Conservation (phyloP, 1,139 yeast species). For the Lodderomyces pseudojiufengensis region DNA sequence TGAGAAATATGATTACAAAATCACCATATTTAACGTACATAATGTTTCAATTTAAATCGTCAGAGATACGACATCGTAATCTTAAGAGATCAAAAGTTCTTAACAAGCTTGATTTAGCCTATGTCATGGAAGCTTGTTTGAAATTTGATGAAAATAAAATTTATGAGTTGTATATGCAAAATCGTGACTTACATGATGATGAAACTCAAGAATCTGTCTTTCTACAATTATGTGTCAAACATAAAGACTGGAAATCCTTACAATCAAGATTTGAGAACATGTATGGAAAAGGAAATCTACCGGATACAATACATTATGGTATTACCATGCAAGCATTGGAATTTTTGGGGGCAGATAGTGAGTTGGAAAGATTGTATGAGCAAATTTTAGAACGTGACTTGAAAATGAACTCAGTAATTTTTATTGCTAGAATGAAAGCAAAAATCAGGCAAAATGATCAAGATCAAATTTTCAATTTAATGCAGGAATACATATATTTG, state of each 20-base stretch:
- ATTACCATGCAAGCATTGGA: conserved; percentile 65
- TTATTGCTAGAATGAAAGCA: conserved; percentile 47
- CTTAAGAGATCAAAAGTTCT: conserved; percentile 6
- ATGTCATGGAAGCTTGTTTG: conserved; percentile 29
- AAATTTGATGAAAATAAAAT: conserved; percentile 23
- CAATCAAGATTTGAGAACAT: conserved; percentile 62
- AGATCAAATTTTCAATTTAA: conserved; percentile 31
- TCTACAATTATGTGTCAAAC: conserved; percentile 47
- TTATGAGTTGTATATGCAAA: conserved; percentile 21
- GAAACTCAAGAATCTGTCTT: conserved; percentile 39
- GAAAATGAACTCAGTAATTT: conserved; percentile 45
- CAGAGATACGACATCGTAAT: conserved; percentile 5
- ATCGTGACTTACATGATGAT: conserved; percentile 26
- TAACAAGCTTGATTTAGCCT: conserved; percentile 24
- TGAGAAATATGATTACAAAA: conserved; percentile 7
- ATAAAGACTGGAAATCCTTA: conserved; percentile 56
- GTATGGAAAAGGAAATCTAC: conserved; percentile 54
- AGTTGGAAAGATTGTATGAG: conserved; percentile 50
- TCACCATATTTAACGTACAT: conserved; percentile 7
- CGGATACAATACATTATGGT: conserved; percentile 57
- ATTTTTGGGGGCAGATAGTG: conserved; percentile 49
- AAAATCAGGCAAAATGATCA: conserved; percentile 45
- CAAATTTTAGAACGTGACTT: conserved; percentile 46
- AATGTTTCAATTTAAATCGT: conserved; percentile 19
- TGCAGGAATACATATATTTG: conserved; percentile 16